Evolutionary conservation across 352 stramenopile species (phyloP).

Genomic region (Globisporangium abappressorium): DNA sequence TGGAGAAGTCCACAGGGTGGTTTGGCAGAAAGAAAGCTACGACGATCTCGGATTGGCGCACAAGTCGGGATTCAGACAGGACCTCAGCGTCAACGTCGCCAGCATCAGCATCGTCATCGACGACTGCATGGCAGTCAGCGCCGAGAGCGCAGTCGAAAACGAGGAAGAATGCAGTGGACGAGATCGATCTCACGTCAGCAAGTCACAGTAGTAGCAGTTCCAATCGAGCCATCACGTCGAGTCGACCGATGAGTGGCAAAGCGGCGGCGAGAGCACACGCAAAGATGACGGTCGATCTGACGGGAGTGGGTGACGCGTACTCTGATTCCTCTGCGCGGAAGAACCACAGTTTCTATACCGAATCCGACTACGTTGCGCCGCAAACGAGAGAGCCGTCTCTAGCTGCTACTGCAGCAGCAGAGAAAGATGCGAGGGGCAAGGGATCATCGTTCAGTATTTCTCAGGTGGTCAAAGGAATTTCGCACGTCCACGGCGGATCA

Average conservation of each 20-base stretch:
- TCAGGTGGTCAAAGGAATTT: constrained; percentile 62
- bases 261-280: constrained; percentile 51
- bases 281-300: constrained; percentile 40
- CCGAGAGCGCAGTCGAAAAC: constrained; percentile 24
- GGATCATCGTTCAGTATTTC: constrained; percentile 46
- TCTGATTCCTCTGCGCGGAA: constrained; percentile 27
- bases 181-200: constrained; percentile 14
- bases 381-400: constrained; percentile 19
- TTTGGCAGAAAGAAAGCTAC: constrained; percentile 34
- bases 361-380: constrained; percentile 47
- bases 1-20: constrained; percentile 49
- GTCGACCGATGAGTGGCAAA: constrained; percentile 57
- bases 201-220: neutral
- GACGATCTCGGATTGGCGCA: constrained; percentile 20
- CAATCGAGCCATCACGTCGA: neutral
- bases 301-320: constrained; percentile 36
- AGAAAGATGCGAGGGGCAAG: constrained; percentile 22
- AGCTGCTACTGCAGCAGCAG: neutral
- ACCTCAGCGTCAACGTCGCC: neutral
- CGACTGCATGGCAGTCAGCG: neutral
- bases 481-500: constrained; percentile 38
- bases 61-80: constrained; percentile 2
- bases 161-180: constrained; percentile 18
- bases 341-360: constrained; percentile 72
- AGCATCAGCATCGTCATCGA: neutral